These are phyloP conservation scores for Lactarius sp. DNA, from an alignment of 768 basidiomycete species.

Conservation along the genomic window DNA sequence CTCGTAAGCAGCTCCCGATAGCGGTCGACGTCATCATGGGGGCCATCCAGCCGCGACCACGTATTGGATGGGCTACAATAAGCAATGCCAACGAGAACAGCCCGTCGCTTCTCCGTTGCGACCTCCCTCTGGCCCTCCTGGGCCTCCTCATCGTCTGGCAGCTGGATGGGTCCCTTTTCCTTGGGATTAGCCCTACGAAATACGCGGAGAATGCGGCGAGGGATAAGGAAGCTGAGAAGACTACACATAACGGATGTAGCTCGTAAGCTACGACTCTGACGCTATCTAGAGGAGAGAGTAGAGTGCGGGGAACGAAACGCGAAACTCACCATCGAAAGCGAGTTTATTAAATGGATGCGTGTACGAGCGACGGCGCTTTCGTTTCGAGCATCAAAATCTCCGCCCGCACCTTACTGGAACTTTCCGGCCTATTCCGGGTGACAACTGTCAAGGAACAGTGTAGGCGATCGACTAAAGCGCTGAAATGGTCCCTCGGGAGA, in stretches of 20 bases:
- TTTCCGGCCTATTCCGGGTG: background rate
- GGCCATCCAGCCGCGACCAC: conserved; percentile 7
- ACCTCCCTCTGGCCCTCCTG: background rate
- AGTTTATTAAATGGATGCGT: background rate
- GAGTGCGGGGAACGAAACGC: background rate
- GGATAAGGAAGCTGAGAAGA: background rate
- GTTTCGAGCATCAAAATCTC: background rate
- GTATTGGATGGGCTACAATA: conserved; percentile 5
- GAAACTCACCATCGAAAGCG: background rate
- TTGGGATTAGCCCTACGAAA: background rate
- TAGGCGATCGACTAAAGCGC: background rate
- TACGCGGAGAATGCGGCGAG: background rate
- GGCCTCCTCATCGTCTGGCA: background rate
- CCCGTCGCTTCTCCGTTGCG: conserved; percentile 8
- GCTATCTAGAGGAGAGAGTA: background rate
- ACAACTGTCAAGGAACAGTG: too few relatives aligned
- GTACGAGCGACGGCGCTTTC: background rate
- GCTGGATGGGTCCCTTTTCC: background rate
- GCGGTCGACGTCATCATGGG: conserved; percentile 22
- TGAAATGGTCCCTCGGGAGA: background rate
- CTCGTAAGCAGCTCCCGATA: conserved; percentile 14
- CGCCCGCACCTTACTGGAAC: background rate
- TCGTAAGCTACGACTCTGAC: background rate
- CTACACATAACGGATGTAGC: background rate
- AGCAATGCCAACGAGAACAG: conserved; percentile 25